Conservation (phyloP, 805 yeast species). For the Wickerhamiella kurtzmanii region DNA sequence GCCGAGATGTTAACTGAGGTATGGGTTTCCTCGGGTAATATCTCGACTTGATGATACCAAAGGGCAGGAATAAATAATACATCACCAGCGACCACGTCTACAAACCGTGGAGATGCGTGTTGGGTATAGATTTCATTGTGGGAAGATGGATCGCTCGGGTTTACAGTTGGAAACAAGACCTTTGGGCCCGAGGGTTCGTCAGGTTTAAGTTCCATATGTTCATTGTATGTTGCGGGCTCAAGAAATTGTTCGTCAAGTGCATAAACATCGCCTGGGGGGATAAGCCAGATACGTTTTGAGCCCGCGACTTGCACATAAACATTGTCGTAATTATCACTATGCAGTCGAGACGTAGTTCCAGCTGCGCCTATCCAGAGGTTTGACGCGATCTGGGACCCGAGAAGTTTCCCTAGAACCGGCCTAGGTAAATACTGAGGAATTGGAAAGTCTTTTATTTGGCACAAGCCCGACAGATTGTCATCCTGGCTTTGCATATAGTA, state of each 20-base stretch:
- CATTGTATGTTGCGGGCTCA: slow-evolving; percentile 21
- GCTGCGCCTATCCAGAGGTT: slow-evolving; percentile 29
- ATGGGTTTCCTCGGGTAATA: slow-evolving; percentile 9
- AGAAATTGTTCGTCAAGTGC: slow-evolving; percentile 22
- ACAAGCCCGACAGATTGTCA: slow-evolving; percentile 20
- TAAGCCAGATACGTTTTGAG: slow-evolving; percentile 23
- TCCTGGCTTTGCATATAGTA: slow-evolving; percentile 30
- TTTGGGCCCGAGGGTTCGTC: slow-evolving; percentile 9
- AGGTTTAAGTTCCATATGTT: slow-evolving; percentile 12
- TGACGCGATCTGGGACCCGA: slow-evolving; percentile 25
- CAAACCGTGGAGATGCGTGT: slow-evolving; percentile 18
- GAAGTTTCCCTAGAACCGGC: slow-evolving; percentile 17
- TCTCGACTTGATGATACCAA: slow-evolving; percentile 31
- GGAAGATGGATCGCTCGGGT: slow-evolving; percentile 20
- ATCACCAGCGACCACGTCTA: slow-evolving; percentile 27
- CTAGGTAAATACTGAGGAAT: slow-evolving; percentile 9
- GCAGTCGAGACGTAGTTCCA: slow-evolving; percentile 24
- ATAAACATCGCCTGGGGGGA: slow-evolving; percentile 26
- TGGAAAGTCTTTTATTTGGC: slow-evolving; percentile 2
- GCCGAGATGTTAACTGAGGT: slow-evolving; percentile 22
- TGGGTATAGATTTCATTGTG: slow-evolving; percentile 6
- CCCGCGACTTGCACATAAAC: slow-evolving; percentile 27
- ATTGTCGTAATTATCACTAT: slow-evolving; percentile 29
- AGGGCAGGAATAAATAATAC: slow-evolving; percentile 28
- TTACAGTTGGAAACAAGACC: slow-evolving; percentile 26